phyloP scores from a whole-genome alignment of 116 monocot genomes.

The Cymodocea nodosa region DNA sequence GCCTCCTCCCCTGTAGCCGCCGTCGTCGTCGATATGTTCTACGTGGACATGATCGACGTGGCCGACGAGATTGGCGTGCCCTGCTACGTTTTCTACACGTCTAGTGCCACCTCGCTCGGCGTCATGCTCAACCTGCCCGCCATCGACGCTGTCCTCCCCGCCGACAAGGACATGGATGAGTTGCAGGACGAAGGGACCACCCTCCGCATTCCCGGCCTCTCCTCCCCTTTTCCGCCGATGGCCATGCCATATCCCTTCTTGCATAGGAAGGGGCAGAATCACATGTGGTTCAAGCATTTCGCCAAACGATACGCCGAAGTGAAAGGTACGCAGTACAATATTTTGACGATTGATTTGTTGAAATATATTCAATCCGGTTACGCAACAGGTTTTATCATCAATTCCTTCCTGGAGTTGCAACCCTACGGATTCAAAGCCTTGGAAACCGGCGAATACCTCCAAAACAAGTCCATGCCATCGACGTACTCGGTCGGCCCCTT shows the following conservation, averaged over 20 bases:
- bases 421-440: slow-evolving; percentile 7
- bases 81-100: slow-evolving; percentile 30
- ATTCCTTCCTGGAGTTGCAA: slow-evolving; percentile 19
- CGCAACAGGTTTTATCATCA: slow-evolving; percentile 24
- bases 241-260: slow-evolving; percentile 1
- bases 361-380: no score
- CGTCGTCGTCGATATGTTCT: slow-evolving; percentile 29
- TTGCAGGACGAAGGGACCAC: not conserved
- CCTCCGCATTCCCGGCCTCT: slow-evolving; percentile 13
- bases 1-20: slow-evolving; percentile 4
- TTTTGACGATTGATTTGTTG: no score
- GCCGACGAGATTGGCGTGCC: no score
- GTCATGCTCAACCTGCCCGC: slow-evolving; percentile 19
- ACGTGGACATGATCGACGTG: slow-evolving; percentile 23
- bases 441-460: slow-evolving; percentile 2
- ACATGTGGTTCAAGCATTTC: not conserved
- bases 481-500: slow-evolving; percentile 31
- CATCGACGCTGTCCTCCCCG: slow-evolving; percentile 4
- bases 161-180: not conserved
- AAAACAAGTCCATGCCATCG: not conserved
- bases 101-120: slow-evolving; percentile 12
- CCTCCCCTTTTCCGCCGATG: slow-evolving; percentile 4
- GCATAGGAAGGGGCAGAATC: not conserved
- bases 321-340: not conserved
- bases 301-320: not conserved